Evolutionary conservation across 179 eudicot genomes (phyloP), one percentile per base, ranked within the genome.

Genomic region (Carnegiea gigantea): DNA sequence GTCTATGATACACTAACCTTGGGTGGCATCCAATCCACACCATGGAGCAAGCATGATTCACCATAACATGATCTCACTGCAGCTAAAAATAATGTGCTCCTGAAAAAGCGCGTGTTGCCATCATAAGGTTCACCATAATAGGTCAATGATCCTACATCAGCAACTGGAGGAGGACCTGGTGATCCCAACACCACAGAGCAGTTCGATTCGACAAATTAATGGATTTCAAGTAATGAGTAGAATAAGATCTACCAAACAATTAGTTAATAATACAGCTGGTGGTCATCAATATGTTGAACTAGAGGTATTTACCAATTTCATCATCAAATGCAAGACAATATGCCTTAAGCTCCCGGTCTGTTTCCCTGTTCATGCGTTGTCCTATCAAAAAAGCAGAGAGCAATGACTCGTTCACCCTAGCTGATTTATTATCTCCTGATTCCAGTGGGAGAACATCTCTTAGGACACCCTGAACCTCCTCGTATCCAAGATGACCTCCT

Each of bases 21-120:
- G 77, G 99, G 99, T 17, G 99, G 97, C 99, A 96, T 94, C 99
- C 99, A 96, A 72, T 96, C 99, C 59, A 90, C 95, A 64, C 99
- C 99, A 86, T 96, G 99, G 82, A 96, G 99, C 90, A 96, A 81
- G 87, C 93, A 91, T 60, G 98, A 93, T 93, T 96, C 97, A 82
- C 92, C 96, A 85, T 96, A 96, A 82, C 95, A 94, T 67, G 99
- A 90, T 86, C 99, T 89, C 78, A 96, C 99, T 26, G 98, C 98
- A 83, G 98, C 99, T 85, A 96, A 98, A 85, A 95, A 96, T 53
- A 96, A 91, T 17, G 99, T 96, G 86, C 98, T 96, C 89, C 95
- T 90, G 85, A 96, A 96, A 86, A 78, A 96, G 68, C 99, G 99
- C 44, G 99, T 96, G 87, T 95, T 96, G 72, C 99, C 99, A 83